Base-by-base conservation (phyloP, 1,284 basidiomycete species). In the Blastosporella zonata region DNA sequence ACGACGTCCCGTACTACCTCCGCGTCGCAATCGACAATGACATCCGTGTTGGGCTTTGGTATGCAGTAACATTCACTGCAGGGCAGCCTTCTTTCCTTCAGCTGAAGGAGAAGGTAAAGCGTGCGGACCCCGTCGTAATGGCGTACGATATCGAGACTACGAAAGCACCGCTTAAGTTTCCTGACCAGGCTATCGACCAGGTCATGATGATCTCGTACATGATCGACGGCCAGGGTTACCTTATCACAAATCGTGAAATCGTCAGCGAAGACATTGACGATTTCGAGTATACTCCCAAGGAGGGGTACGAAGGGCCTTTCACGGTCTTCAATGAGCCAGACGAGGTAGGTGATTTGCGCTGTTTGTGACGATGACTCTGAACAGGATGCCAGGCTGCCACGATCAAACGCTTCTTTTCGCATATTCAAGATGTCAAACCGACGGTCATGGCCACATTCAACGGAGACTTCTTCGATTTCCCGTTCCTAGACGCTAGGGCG, bases 141-240 rank as follows among this genome's bases (percentile, higher is more conserved):
- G 97, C 97, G 0, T 99, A 82, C 68, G 97, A 99, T 82, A 99
- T 99, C 62, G 97, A 99, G 71, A 97, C 93, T 22, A 95, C 95
- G 1, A 99, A 99, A 70, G 90, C 93, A 40, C 97, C 97, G 10
- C 84, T 99, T 64, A 99, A 99, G 69, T 99, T 99, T 65, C 97
- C 97, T 0, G 97, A 99, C 72, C 90, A 93, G 58, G 84, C 87
- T 9, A 87, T 90, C 17, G 97, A 99, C 72, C 94, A 97, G 65
- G 93, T 99, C 61, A 99, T 99, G 96, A 99, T 99, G 97, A 99
- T 99, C 58, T 99, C 97, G 36, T 97, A 96, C 70, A 97, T 97
- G 93, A 74, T 97, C 28, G 93, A 97, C 64, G 93, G 93, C 0
- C 92, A 98, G 66, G 97, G 97, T 0, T 99, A 90, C 63, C 81